These are phyloP conservation scores for Pythium biforme DNA, from an alignment of 352 stramenopile genomes.

Conservation along the genomic window DNA sequence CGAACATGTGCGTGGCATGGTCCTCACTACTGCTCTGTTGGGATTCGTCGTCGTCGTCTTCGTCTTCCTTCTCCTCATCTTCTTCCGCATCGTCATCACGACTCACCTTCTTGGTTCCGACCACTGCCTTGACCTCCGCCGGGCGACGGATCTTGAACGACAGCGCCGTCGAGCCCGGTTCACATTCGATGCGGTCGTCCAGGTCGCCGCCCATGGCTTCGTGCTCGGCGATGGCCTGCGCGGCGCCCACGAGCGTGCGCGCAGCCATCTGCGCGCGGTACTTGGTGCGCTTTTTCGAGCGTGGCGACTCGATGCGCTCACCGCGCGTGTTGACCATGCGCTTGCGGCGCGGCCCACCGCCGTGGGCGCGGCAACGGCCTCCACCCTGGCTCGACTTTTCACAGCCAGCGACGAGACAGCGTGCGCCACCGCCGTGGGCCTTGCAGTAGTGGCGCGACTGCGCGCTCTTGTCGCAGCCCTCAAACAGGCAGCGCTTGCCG, in stretches of 20 bases:
- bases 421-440: constrained; percentile 45
- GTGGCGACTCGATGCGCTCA: constrained; percentile 13
- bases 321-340: constrained; percentile 6
- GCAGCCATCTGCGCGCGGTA: constrained; percentile 5
- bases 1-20: constrained; percentile 23
- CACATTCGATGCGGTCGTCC: constrained; percentile 18
- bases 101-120: no score
- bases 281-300: constrained; percentile 2
- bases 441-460: constrained; percentile 61
- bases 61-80: neutral
- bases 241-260: constrained; percentile 4
- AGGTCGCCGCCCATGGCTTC: neutral
- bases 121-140: neutral
- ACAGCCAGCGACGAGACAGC: constrained; percentile 40
- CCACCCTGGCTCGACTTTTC: constrained; percentile 46
- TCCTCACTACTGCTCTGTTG: neutral
- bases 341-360: constrained; percentile 31
- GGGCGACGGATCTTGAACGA: constrained; percentile 18
- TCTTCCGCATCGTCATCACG: neutral
- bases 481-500: constrained; percentile 60
- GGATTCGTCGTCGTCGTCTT: neutral
- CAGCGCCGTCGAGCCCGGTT: constrained; percentile 9
- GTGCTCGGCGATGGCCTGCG: constrained; percentile 8
- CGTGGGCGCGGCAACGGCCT: constrained; percentile 47
- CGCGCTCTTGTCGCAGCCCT: constrained; percentile 48